phyloP scores from a whole-genome alignment of 495 filamentous ascomycete genomes.

The Bacidia rubella region DNA sequence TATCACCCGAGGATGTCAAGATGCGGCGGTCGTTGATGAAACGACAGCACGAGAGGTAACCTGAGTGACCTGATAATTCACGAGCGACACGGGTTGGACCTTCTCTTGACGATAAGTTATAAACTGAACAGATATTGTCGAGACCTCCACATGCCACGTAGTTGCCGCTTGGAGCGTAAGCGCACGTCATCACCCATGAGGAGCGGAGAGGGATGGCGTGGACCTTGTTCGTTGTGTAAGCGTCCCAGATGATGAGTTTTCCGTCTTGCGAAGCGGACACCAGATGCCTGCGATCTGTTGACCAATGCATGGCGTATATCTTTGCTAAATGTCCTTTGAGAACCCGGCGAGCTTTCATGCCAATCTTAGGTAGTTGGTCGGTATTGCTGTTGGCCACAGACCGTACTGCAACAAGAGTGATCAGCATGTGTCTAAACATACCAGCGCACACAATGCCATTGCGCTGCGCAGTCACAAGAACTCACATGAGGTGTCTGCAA shows the following conservation, averaged over 20 bases:
- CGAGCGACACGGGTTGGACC: conserved; percentile 92
- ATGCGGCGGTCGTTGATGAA: conserved; percentile 99
- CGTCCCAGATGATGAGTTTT: conserved; percentile 99
- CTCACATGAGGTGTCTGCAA: conserved; percentile 94
- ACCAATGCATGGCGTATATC: conserved; percentile 99
- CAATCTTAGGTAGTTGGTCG: conserved; percentile 76
- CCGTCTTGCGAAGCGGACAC: conserved; percentile 98
- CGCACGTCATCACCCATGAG: conserved; percentile 99
- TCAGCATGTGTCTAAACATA: neutral
- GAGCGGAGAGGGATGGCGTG: conserved; percentile 97
- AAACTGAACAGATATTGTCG: conserved; percentile 99
- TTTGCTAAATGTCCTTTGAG: conserved; percentile 96
- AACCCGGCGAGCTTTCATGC: conserved; percentile 91
- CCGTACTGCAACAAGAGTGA: conserved; percentile 50
- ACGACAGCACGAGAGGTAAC: conserved; percentile 94
- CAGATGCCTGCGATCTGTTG: conserved; percentile 92
- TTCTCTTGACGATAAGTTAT: conserved; percentile 93
- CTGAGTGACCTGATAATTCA: conserved; percentile 92
- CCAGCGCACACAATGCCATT: neutral
- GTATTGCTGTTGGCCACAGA: conserved; percentile 80
- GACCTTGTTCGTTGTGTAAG: conserved; percentile 98
- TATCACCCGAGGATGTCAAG: conserved; percentile 94
- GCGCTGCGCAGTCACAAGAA: conserved; percentile 14
- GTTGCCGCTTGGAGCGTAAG: conserved; percentile 95
- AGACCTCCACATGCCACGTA: conserved; percentile 96